These are phyloP conservation scores for Polytrichum formosum DNA, from an alignment of 225 moss, liverwort and hornwort species.

Conservation along the genomic window DNA sequence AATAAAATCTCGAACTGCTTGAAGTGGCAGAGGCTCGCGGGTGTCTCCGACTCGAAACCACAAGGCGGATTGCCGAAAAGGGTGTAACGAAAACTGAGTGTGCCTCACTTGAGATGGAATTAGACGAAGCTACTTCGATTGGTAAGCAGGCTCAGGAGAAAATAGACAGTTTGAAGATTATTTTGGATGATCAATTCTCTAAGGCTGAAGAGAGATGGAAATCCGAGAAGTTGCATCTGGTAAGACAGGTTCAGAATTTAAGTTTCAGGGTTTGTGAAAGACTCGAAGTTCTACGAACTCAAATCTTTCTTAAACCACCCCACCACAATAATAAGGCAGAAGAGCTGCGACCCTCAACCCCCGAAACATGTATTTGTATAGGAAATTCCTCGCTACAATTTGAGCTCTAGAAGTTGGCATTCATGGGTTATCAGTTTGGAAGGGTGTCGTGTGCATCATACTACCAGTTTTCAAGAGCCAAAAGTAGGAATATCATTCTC, in stretches of 20 bases:
- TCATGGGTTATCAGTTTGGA: too few species aligned
- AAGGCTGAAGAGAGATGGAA: constrained; percentile 11
- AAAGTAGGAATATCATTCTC: too few species aligned
- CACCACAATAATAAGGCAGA: too few species aligned
- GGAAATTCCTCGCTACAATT: too few species aligned
- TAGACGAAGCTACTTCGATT: constrained; percentile 7
- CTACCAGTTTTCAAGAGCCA: too few species aligned
- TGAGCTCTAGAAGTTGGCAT: too few species aligned
- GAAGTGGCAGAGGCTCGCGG: constrained; percentile 17
- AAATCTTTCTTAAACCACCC: too few species aligned
- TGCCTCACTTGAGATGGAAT: constrained; percentile 9
- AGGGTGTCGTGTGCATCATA: too few species aligned
- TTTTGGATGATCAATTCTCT: constrained; percentile 9
- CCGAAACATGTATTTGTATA: too few species aligned
- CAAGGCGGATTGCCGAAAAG: constrained; percentile 4
- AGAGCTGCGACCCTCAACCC: too few species aligned
- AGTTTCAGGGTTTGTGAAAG: not conserved
- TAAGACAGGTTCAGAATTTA: constrained; percentile 7
- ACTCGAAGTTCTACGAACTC: too few species aligned
- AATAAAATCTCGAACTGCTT: constrained; percentile 10
- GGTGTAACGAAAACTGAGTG: constrained; percentile 5
- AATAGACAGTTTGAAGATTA: constrained; percentile 7
- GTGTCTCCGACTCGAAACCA: constrained; percentile 11
- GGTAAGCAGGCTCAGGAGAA: constrained; percentile 15
- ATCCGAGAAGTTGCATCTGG: constrained; percentile 6